These are phyloP conservation scores for Elaphomyces granulatus DNA, from an alignment of 495 filamentous ascomycete genomes.

Conservation along the genomic window DNA sequence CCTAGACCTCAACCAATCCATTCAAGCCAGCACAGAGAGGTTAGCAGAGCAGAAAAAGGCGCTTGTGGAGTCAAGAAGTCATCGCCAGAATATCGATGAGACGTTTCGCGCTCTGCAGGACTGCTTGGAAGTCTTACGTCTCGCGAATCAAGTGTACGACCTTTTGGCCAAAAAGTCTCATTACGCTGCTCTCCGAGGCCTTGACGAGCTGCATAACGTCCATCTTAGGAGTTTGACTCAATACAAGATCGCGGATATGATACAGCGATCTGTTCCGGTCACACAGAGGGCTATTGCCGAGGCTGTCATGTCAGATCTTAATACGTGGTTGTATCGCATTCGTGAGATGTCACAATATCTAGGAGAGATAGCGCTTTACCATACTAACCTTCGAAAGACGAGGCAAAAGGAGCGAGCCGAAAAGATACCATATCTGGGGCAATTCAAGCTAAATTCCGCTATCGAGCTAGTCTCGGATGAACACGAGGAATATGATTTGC, in stretches of 20 bases:
- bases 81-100: constrained; percentile 94
- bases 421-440: constrained; percentile 50
- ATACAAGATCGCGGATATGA: constrained; percentile 90
- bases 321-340: constrained; percentile 94
- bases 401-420: constrained; percentile 71
- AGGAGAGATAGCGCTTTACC: constrained; percentile 93
- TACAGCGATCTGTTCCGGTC: constrained; percentile 84
- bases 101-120: constrained; percentile 78
- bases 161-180: constrained; percentile 82
- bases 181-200: constrained; percentile 81
- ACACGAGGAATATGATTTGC: constrained; percentile 81
- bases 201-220: constrained; percentile 94
- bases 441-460: constrained; percentile 88
- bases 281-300: constrained; percentile 89
- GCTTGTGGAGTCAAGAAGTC: constrained; percentile 75
- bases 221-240: constrained; percentile 85
- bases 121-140: constrained; percentile 78
- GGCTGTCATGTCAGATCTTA: constrained; percentile 91
- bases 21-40: constrained; percentile 89
- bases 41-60: constrained; percentile 89
- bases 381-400: constrained; percentile 74
- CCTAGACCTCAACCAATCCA: constrained; percentile 79
- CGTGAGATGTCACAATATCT: constrained; percentile 90
- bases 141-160: constrained; percentile 91
- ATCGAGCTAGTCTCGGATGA: constrained; percentile 94